Conservation (phyloP, 768 basidiomycete species). For the Clitopilus hobsonii region DNA sequence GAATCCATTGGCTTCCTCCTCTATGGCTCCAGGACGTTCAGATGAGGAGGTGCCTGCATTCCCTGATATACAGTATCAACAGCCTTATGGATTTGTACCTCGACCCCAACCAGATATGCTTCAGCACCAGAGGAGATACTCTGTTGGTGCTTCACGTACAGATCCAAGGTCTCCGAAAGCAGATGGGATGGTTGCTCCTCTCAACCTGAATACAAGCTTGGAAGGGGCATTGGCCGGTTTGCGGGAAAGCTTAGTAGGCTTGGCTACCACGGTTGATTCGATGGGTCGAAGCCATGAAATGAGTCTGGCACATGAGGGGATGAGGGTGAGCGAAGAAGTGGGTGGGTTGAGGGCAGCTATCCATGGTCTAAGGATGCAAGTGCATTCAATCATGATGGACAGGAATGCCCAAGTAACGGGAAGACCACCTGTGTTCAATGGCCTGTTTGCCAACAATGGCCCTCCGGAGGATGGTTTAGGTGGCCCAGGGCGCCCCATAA, state of each 20-base stretch:
- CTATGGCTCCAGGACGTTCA: not conserved
- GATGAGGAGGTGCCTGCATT: not conserved
- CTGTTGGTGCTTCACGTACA: not conserved
- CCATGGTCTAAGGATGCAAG: conserved; percentile 79
- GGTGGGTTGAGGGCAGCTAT: conserved; percentile 62
- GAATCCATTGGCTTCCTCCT: not conserved
- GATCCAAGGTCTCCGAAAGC: conserved; percentile 6
- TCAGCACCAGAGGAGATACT: conserved; percentile 2
- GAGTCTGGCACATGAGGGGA: conserved; percentile 63
- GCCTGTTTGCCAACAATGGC: not conserved
- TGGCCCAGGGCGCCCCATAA: not conserved
- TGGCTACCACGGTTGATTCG: conserved; percentile 59
- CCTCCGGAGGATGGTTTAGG: not conserved
- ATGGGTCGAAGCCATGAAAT: conserved; percentile 61
- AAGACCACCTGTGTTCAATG: conserved; percentile 22
- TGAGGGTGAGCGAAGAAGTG: conserved; percentile 71
- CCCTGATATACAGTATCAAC: not conserved
- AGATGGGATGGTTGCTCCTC: conserved; percentile 43
- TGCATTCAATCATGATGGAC: conserved; percentile 76
- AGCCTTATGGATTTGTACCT: not conserved
- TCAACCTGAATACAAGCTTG: conserved; percentile 57
- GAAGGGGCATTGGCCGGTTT: conserved; percentile 58
- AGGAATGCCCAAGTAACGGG: conserved; percentile 57
- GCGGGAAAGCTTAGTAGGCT: conserved; percentile 52
- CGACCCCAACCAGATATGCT: not conserved